Percentiles rank a stretch among this genome's conserved stretches.
phyloP scores from a whole-genome alignment of 805 yeast species.

The Groenewaldozyma tartarivorans region DNA sequence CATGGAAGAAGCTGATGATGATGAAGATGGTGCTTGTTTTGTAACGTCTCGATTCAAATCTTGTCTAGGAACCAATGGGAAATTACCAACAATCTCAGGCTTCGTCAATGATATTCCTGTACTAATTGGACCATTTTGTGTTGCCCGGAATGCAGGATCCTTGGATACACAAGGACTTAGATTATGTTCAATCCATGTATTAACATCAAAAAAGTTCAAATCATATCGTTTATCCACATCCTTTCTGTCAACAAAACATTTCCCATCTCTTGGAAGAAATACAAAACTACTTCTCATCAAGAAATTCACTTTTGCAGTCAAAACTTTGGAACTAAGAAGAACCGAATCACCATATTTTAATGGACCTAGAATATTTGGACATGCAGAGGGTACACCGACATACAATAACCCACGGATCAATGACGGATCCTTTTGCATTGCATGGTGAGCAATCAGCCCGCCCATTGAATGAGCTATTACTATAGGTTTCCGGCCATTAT shows the following conservation, averaged over 20 bases:
- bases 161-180: slow-evolving; percentile 61
- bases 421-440: slow-evolving; percentile 56
- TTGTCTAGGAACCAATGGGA: not conserved
- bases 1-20: slow-evolving; percentile 6
- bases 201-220: slow-evolving; percentile 70
- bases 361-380: slow-evolving; percentile 83
- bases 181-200: slow-evolving; percentile 69
- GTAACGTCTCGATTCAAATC: not conserved
- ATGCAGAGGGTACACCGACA: slow-evolving; percentile 76
- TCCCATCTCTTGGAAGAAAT: slow-evolving; percentile 69
- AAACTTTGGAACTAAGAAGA: slow-evolving; percentile 57
- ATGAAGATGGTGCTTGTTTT: not conserved
- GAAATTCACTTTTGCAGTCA: slow-evolving; percentile 75
- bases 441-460: slow-evolving; percentile 75
- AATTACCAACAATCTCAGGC: slow-evolving; percentile 1
- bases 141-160: slow-evolving; percentile 11
- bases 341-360: slow-evolving; percentile 74
- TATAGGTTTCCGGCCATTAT: slow-evolving; percentile 37
- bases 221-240: slow-evolving; percentile 19
- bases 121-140: slow-evolving; percentile 2
- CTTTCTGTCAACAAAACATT: slow-evolving; percentile 55
- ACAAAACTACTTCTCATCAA: slow-evolving; percentile 79
- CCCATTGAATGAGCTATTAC: slow-evolving; percentile 94
- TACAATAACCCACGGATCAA: slow-evolving; percentile 68
- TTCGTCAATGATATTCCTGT: slow-evolving; percentile 3